phyloP scores from a whole-genome alignment of 2,329 filamentous ascomycete genomes.

The Mollisia scopiformis region DNA sequence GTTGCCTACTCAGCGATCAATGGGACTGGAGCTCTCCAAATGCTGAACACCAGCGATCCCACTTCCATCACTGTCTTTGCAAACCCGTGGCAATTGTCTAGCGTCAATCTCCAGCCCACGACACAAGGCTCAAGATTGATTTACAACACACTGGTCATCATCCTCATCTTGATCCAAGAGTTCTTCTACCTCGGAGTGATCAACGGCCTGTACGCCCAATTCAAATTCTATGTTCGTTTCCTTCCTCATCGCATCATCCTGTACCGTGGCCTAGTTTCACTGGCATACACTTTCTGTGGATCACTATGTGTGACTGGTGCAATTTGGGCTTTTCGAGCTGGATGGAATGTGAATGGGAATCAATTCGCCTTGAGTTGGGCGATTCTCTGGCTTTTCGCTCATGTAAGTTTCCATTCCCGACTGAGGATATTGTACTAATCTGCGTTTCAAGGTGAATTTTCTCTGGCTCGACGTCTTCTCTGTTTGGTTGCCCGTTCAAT shows the following conservation, averaged over 20 bases:
- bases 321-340: constrained; percentile 48
- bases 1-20: constrained; percentile 33
- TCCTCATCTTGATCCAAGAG: constrained; percentile 40
- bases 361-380: constrained; percentile 61
- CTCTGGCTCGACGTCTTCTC: constrained; percentile 44
- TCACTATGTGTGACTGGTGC: constrained; percentile 43
- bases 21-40: constrained; percentile 21
- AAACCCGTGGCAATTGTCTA: constrained; percentile 38
- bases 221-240: constrained; percentile 29
- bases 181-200: constrained; percentile 35
- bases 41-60: constrained; percentile 29
- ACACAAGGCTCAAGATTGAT: constrained; percentile 39
- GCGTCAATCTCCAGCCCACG: constrained; percentile 37
- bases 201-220: constrained; percentile 34
- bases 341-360: constrained; percentile 51
- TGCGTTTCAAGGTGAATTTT: no score
- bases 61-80: constrained; percentile 37
- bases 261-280: constrained; percentile 33
- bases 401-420: no score
- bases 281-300: constrained; percentile 40
- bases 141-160: constrained; percentile 44
- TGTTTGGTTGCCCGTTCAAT: constrained; percentile 39
- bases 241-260: constrained; percentile 31
- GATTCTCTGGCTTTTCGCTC: constrained; percentile 63
- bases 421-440: no score